Percentiles rank a stretch among this genome's conserved stretches.
These are phyloP conservation scores for Schwanniomyces vanrijiae DNA, from an alignment of 805 yeast species.

Conservation along the genomic window DNA sequence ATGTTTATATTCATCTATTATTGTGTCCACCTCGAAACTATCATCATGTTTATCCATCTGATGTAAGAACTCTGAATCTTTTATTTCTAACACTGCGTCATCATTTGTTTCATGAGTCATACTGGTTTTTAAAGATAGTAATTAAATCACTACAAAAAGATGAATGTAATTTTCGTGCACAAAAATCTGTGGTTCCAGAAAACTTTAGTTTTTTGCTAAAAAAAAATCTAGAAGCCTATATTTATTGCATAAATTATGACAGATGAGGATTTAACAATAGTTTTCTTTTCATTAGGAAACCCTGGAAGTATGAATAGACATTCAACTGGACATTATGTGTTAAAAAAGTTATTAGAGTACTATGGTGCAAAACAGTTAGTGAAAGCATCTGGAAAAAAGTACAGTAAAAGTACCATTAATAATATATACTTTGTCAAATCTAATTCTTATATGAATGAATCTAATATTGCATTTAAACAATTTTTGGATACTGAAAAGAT, in stretches of 20 bases:
- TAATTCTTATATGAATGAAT: conserved; percentile 41
- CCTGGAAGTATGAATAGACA: conserved; percentile 42
- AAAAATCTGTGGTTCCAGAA: not conserved
- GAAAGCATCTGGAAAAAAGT: conserved; percentile 21
- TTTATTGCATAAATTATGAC: not conserved
- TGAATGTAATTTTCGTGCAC: not conserved
- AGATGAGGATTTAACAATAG: conserved; percentile 3
- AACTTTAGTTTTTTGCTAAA: too few species aligned
- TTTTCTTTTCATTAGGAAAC: conserved; percentile 35
- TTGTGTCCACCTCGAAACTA: not conserved
- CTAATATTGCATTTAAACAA: conserved; percentile 27
- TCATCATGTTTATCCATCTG: not conserved
- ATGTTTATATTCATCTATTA: not conserved
- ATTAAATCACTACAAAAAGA: not conserved
- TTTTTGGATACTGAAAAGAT: conserved; percentile 20
- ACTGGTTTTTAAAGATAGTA: not conserved
- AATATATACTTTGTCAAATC: conserved; percentile 33
- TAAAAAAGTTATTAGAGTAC: conserved; percentile 23
- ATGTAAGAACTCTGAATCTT: not conserved
- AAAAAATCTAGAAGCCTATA: too few species aligned
- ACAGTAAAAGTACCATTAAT: conserved; percentile 24
- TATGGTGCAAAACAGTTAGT: conserved; percentile 28
- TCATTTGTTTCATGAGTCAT: not conserved
- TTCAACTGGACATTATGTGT: conserved; percentile 38
- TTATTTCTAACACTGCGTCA: not conserved